These are phyloP conservation scores for Backusella psychrophila DNA, from an alignment of 192 early-diverging fungal species.

Conservation along the genomic window DNA sequence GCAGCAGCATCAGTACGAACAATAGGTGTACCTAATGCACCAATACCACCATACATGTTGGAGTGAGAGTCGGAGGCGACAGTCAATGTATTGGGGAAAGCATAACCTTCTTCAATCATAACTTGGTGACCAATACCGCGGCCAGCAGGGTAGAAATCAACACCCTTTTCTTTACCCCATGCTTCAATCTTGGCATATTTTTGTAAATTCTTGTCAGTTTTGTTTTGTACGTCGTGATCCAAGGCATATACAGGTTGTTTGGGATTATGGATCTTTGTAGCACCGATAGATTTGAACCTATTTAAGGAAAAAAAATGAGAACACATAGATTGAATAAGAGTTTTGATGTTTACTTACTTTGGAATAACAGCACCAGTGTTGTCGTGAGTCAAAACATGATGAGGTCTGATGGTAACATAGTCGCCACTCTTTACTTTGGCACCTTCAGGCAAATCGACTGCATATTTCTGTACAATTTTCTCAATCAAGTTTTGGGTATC, in stretches of 20 bases:
- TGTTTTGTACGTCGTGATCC: conserved; percentile 99
- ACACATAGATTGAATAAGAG: neutral
- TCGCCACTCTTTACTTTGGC: conserved; percentile 81
- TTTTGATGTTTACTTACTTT: conserved; percentile 56
- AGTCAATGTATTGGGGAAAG: conserved; percentile 89
- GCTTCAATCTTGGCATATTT: conserved; percentile 86
- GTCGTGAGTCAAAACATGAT: conserved; percentile 95
- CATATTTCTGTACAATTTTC: conserved; percentile 93
- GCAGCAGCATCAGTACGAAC: conserved; percentile 98
- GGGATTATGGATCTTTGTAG: conserved; percentile 74
- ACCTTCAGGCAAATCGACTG: conserved; percentile 68
- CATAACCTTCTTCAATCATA: conserved; percentile 96
- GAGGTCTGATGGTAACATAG: conserved; percentile 91
- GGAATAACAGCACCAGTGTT: conserved; percentile 94
- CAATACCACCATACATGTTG: conserved; percentile 99
- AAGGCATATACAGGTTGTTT: conserved; percentile 91
- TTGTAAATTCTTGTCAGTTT: conserved; percentile 82
- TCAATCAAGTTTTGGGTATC: conserved; percentile 86
- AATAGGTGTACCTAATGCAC: conserved; percentile 92
- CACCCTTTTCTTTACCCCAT: conserved; percentile 79
- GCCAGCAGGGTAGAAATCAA: conserved; percentile 94
- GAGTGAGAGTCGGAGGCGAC: conserved; percentile 99
- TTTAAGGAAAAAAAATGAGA: conserved; percentile 7
- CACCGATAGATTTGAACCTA: conserved; percentile 90
- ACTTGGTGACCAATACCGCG: conserved; percentile 98